These are phyloP conservation scores for Leccinum subtestaceum DNA, from an alignment of 768 basidiomycete genomes.

Conservation along the genomic window DNA sequence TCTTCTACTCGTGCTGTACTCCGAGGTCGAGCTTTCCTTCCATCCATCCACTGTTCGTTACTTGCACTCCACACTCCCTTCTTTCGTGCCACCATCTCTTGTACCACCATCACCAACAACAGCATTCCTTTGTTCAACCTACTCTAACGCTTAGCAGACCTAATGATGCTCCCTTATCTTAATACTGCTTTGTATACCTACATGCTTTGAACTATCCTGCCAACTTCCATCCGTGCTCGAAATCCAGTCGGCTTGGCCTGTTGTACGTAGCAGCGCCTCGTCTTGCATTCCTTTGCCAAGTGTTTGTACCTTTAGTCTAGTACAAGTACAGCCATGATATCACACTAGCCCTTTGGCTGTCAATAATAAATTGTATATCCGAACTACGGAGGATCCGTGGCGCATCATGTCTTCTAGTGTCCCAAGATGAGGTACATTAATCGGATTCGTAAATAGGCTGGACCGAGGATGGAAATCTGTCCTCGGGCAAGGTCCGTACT, in stretches of 20 bases:
- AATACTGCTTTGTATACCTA: background rate
- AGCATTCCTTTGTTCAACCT: slow-evolving; percentile 13
- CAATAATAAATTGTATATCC: background rate
- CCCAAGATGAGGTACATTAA: background rate
- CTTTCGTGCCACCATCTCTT: slow-evolving; percentile 1
- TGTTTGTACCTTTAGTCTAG: background rate
- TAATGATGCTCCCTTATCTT: background rate
- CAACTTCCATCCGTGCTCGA: background rate
- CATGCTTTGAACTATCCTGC: background rate
- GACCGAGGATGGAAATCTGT: slow-evolving; percentile 1
- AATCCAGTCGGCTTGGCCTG: background rate
- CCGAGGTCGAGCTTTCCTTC: background rate
- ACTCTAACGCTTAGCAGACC: background rate
- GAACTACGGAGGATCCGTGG: slow-evolving; percentile 8
- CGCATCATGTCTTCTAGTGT: background rate
- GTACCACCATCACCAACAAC: slow-evolving; percentile 6
- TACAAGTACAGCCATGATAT: background rate
- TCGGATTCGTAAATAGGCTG: background rate
- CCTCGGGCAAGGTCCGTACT: background rate
- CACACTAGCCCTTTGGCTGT: background rate
- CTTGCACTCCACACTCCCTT: background rate
- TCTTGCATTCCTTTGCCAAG: background rate
- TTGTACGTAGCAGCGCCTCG: background rate
- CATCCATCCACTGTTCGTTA: background rate
- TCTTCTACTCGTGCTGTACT: slow-evolving; percentile 12